Evolutionary conservation across 768 basidiomycete species (phyloP).

Genomic region (Suillus cothurnatus): DNA sequence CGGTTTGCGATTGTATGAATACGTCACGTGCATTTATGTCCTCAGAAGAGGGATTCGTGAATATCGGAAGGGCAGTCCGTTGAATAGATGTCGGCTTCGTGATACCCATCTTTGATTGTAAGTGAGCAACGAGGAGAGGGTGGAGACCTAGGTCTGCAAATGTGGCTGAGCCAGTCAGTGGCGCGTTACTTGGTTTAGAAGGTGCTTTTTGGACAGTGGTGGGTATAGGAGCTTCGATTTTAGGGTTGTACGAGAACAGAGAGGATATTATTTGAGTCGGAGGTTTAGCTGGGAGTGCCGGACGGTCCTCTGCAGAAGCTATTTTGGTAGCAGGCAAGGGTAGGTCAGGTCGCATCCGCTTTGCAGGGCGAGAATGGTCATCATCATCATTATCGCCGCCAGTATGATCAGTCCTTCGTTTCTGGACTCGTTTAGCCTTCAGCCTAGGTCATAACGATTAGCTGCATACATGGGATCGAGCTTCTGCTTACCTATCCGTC

Average conservation of each 20-base stretch:
- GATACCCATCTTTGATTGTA: conserved; percentile 79
- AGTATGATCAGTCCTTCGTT: conserved; percentile 44
- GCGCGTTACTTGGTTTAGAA: conserved; percentile 78
- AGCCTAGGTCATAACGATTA: conserved; percentile 44
- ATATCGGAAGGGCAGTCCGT: conserved; percentile 63
- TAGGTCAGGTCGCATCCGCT: conserved; percentile 44
- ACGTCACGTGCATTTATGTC: conserved; percentile 61
- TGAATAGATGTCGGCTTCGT: conserved; percentile 90
- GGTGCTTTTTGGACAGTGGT: conserved; percentile 25
- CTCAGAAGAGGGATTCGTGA: conserved; percentile 48
- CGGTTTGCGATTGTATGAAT: conserved; percentile 96
- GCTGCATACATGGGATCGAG: conserved; percentile 4
- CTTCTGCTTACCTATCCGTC: conserved; percentile 67
- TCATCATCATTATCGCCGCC: conserved; percentile 29
- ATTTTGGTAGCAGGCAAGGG: conserved; percentile 15
- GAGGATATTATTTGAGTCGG: conserved; percentile 80
- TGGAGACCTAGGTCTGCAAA: conserved; percentile 85
- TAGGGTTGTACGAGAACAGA: conserved; percentile 84
- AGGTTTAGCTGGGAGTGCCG: conserved; percentile 29
- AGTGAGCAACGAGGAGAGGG: conserved; percentile 76
- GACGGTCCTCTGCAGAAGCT: conserved; percentile 17
- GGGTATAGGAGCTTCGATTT: conserved; percentile 48
- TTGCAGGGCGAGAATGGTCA: conserved; percentile 41
- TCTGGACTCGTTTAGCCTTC: conserved; percentile 71
- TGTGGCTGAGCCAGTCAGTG: conserved; percentile 70